Conservation (phyloP, 176 grass and related monocot species). For the Raddia guianensis region DNA sequence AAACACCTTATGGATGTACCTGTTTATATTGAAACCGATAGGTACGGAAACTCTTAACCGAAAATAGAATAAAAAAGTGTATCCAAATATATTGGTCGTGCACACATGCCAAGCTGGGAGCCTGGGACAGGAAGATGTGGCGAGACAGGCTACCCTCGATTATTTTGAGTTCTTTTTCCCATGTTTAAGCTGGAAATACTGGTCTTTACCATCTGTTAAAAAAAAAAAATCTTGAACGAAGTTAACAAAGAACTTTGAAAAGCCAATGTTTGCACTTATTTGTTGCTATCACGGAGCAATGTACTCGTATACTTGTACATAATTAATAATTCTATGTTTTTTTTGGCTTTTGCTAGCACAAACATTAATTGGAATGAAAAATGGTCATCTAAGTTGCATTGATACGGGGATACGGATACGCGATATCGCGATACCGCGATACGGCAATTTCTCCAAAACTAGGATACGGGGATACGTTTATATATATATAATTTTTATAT, state of each 20-base stretch:
- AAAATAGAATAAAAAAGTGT: conserved; percentile 7
- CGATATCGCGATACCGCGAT: too few relatives aligned
- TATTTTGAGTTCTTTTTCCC: background rate
- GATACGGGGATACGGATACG: too few relatives aligned
- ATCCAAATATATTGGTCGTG: background rate
- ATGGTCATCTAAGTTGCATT: too few relatives aligned
- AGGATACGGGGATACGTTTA: too few relatives aligned
- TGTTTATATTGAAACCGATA: conserved; percentile 15
- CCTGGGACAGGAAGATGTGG: background rate
- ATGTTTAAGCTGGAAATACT: conserved; percentile 22
- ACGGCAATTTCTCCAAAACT: too few relatives aligned
- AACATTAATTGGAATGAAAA: background rate
- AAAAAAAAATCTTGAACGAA: too few relatives aligned
- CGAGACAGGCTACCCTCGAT: background rate
- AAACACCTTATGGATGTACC: background rate
- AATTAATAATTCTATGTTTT: background rate
- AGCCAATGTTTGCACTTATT: background rate
- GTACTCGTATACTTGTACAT: background rate
- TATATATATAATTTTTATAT: too few relatives aligned
- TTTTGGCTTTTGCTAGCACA: conserved; percentile 19
- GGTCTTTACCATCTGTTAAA: background rate
- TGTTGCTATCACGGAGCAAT: background rate
- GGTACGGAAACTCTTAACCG: background rate
- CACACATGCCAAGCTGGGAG: background rate
- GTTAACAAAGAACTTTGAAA: background rate